Evolutionary conservation across 768 basidiomycete species (phyloP).

Genomic region (Multifurca ochricompacta): DNA sequence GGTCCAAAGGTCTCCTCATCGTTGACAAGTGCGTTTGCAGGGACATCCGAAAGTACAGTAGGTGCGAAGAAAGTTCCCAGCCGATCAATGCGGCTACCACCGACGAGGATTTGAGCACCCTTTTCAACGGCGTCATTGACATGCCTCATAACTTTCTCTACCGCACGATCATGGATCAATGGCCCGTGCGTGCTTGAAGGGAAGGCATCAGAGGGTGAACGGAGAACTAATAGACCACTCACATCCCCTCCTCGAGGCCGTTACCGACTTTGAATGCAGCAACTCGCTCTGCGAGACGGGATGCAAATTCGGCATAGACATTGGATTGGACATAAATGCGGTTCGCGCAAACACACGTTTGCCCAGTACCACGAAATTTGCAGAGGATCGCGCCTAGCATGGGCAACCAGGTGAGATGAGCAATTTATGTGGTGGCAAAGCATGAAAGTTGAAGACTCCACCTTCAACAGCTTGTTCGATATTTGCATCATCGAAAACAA

Average conservation of each 20-base stretch:
- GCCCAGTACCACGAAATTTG: conserved; percentile 78
- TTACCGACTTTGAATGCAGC: conserved; percentile 80
- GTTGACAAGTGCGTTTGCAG: conserved; percentile 53
- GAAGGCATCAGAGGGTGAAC: neutral
- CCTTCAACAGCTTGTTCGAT: conserved; percentile 88
- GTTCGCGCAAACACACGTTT: conserved; percentile 86
- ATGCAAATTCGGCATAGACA: conserved; percentile 89
- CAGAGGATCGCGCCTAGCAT: conserved; percentile 54
- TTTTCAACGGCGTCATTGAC: conserved; percentile 79
- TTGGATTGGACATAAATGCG: conserved; percentile 88
- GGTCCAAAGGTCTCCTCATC: conserved; percentile 95
- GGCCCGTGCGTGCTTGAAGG: conserved; percentile 80
- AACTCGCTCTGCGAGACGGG: conserved; percentile 77
- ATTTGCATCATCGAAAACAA: conserved; percentile 95
- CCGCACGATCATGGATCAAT: conserved; percentile 78
- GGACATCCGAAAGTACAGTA: conserved; percentile 84
- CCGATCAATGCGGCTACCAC: conserved; percentile 64
- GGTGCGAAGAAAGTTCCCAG: conserved; percentile 70
- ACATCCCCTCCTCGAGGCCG: conserved; percentile 74
- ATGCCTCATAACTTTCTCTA: conserved; percentile 80
- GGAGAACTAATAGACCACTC: conserved; percentile 25
- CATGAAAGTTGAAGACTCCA: conserved; percentile 24
- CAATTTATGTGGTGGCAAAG: conserved; percentile 12
- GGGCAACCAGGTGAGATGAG: neutral
- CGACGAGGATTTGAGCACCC: conserved; percentile 84